Conservation (phyloP, 2,329 filamentous ascomycete species). For the Remersonia thermophila region DNA sequence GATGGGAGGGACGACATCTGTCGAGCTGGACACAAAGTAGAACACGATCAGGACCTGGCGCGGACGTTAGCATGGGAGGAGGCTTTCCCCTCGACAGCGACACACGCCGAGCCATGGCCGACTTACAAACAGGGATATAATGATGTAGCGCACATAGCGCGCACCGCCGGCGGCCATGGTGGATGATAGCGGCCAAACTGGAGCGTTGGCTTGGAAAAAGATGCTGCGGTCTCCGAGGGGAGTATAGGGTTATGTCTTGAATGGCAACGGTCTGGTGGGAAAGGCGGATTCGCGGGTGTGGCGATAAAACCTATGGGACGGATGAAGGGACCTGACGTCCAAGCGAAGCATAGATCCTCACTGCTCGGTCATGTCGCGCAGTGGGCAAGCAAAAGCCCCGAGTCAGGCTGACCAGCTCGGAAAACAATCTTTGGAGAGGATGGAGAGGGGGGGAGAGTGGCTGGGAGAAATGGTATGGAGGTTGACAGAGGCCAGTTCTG, state of each 20-base stretch:
- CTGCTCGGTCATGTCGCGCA: too few relatives aligned
- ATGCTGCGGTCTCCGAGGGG: neutral
- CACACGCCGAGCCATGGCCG: neutral
- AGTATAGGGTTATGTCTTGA: neutral
- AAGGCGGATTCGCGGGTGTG: too few relatives aligned
- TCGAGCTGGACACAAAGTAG: conserved; percentile 61
- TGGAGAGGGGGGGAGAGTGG: too few relatives aligned
- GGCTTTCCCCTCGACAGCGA: conserved; percentile 2
- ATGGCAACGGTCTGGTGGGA: too few relatives aligned
- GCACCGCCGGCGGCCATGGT: conserved; percentile 54
- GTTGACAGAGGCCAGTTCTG: too few relatives aligned
- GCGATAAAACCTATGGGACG: too few relatives aligned
- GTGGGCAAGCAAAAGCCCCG: too few relatives aligned
- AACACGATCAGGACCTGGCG: conserved; percentile 54
- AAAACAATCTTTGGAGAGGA: too few relatives aligned
- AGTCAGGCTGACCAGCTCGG: too few relatives aligned
- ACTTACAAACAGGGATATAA: conserved; percentile 75
- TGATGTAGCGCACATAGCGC: conserved; percentile 64
- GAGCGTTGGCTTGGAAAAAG: neutral
- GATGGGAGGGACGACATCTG: conserved; percentile 30
- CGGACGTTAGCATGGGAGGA: conserved; percentile 10
- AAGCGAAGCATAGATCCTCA: too few relatives aligned
- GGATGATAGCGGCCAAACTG: neutral
- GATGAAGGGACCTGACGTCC: too few relatives aligned
- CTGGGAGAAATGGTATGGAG: too few relatives aligned